Conservation (phyloP, 192 early-diverging fungal species). For the Backusella australiensis region DNA sequence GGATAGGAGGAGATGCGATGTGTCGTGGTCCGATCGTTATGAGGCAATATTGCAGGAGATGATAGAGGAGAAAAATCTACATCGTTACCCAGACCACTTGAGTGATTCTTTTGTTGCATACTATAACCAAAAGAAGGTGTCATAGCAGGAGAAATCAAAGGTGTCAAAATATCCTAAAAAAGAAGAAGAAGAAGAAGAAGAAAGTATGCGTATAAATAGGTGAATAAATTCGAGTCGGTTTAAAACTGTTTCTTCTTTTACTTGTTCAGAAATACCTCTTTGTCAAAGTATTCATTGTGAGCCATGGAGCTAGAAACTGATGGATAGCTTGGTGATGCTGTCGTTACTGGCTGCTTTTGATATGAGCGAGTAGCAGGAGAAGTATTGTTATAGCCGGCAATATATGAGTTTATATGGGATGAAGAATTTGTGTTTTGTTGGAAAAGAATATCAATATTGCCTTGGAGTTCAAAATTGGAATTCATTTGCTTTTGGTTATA, state of each 20-base stretch:
- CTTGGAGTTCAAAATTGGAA: background rate
- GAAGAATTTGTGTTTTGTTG: slow-evolving; percentile 2
- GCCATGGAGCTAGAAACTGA: background rate
- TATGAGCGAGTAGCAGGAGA: background rate
- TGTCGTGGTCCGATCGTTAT: slow-evolving; percentile 17
- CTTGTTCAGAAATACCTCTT: slow-evolving; percentile 14
- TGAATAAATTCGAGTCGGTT: background rate
- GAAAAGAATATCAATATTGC: slow-evolving; percentile 4
- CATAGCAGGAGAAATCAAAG: slow-evolving; percentile 68
- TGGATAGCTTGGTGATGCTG: background rate
- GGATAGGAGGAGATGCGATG: background rate
- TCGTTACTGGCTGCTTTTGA: background rate
- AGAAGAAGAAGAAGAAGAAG: background rate
- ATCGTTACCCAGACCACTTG: slow-evolving; percentile 23
- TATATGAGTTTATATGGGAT: slow-evolving; percentile 1
- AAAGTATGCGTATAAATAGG: background rate
- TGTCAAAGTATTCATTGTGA: slow-evolving; percentile 20
- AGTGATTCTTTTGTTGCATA: slow-evolving; percentile 17
- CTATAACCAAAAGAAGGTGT: slow-evolving; percentile 59
- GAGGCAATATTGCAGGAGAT: slow-evolving; percentile 59
- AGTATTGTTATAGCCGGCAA: background rate
- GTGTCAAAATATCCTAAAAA: slow-evolving; percentile 47
- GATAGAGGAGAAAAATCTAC: slow-evolving; percentile 59
- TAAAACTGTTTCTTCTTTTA: background rate
- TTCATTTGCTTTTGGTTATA: background rate